Percentiles rank a stretch among this genome's conserved stretches.
Conservation (phyloP, 306 rosid species). For the Lotus japonicus region DNA sequence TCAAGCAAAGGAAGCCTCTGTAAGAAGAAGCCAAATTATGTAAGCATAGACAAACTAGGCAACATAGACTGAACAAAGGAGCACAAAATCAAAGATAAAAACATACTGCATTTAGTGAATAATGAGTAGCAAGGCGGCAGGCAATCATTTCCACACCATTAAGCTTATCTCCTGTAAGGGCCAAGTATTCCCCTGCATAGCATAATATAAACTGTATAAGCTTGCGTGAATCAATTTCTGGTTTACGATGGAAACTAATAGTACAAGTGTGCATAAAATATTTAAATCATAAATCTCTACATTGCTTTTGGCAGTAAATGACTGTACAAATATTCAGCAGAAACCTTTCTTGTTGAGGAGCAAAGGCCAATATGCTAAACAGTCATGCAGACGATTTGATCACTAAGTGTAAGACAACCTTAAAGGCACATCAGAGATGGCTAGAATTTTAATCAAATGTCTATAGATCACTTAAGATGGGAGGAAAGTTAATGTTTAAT, state of each 20-base stretch:
- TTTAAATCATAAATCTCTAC: not conserved
- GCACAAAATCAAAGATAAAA: constrained; percentile 9
- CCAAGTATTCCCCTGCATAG: constrained; percentile 82
- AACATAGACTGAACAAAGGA: constrained; percentile 2
- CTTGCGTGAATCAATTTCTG: not conserved
- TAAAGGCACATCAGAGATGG: not conserved
- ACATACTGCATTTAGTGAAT: constrained; percentile 60
- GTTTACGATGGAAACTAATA: not conserved
- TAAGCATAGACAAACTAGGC: constrained; percentile 13
- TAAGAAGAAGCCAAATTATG: constrained; percentile 25
- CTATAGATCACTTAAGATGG: not conserved
- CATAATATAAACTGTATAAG: not conserved
- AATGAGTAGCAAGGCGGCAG: constrained; percentile 93
- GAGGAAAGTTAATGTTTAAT: not conserved
- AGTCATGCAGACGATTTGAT: not conserved
- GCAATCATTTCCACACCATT: constrained; percentile 95
- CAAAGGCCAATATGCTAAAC: not conserved
- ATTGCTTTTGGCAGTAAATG: not conserved
- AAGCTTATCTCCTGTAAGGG: constrained; percentile 95
- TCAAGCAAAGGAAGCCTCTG: constrained; percentile 74
- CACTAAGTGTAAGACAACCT: not conserved
- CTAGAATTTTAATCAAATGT: not conserved
- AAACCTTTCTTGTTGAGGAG: not conserved
- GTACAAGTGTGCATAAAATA: not conserved
- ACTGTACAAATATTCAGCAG: not conserved